Percentiles rank a stretch among this genome's conserved stretches.
These are phyloP conservation scores for Quercus ilex DNA, from an alignment of 306 rosid species.

Conservation along the genomic window DNA sequence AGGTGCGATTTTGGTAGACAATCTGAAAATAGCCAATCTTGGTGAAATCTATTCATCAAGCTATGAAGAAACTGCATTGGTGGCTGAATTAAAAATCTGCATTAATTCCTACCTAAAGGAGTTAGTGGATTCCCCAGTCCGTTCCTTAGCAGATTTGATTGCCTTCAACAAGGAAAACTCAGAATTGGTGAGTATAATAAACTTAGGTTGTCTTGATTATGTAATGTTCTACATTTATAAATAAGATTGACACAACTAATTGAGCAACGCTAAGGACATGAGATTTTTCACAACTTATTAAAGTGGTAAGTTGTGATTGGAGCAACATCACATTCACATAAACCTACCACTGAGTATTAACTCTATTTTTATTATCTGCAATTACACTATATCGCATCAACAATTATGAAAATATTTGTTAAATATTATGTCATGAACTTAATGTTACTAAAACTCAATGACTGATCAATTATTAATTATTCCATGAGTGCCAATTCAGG, in stretches of 20 bases:
- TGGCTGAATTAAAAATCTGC: slow-evolving; percentile 34
- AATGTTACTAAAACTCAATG: no score
- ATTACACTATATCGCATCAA: no score
- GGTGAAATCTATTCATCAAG: neutral
- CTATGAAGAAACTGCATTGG: slow-evolving; percentile 4
- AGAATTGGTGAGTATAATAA: slow-evolving; percentile 12
- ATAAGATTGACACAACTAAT: no score
- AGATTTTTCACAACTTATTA: no score
- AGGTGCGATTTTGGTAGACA: slow-evolving; percentile 35
- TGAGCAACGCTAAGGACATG: neutral
- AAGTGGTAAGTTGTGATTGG: no score
- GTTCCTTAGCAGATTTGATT: slow-evolving; percentile 28
- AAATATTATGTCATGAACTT: no score
- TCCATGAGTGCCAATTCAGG: neutral
- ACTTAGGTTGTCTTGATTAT: neutral
- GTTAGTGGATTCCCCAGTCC: slow-evolving; percentile 25
- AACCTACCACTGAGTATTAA: no score
- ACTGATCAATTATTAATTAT: neutral
- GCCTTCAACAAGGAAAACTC: slow-evolving; percentile 26
- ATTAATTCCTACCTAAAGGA: slow-evolving; percentile 27
- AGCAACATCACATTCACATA: no score
- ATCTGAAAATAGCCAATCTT: slow-evolving; percentile 27
- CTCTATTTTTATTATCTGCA: no score
- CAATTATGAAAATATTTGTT: no score
- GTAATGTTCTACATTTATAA: neutral